Conservation (phyloP, 208 protist species). For the Wallacemonas sp. region DNA sequence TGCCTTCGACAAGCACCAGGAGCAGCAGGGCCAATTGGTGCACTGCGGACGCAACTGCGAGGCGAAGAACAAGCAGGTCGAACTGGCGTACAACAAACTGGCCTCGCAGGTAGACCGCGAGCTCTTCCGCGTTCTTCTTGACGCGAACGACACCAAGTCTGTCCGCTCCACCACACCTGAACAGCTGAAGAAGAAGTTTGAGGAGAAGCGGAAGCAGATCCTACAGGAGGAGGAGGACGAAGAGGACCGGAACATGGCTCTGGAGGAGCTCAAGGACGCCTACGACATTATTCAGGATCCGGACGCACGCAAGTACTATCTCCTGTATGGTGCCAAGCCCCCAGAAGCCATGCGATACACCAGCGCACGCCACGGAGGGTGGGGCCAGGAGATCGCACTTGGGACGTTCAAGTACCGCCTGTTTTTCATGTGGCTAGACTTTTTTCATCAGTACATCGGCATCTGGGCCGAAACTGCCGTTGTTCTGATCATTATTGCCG, state of each 20-base stretch:
- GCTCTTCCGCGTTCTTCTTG: slow-evolving; percentile 81
- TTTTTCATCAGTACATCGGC: slow-evolving; percentile 67
- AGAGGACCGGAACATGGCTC: slow-evolving; percentile 77
- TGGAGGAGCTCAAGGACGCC: slow-evolving; percentile 85
- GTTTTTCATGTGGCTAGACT: slow-evolving; percentile 85
- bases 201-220: slow-evolving; percentile 68
- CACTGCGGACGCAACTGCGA: slow-evolving; percentile 76
- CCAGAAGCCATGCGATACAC: slow-evolving; percentile 85
- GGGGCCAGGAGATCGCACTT: slow-evolving; percentile 82
- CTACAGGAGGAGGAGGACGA: slow-evolving; percentile 63
- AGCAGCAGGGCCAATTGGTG: slow-evolving; percentile 76
- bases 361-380: slow-evolving; percentile 77
- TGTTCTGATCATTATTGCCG: slow-evolving; percentile 45
- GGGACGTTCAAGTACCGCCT: slow-evolving; percentile 83
- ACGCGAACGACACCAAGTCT: slow-evolving; percentile 75
- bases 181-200: slow-evolving; percentile 74
- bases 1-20: slow-evolving; percentile 64
- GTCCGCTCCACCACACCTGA: slow-evolving; percentile 42
- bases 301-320: slow-evolving; percentile 88
- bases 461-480: slow-evolving; percentile 78
- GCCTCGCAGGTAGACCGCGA: slow-evolving; percentile 85
- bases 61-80: slow-evolving; percentile 74
- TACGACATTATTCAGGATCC: slow-evolving; percentile 86
- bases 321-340: slow-evolving; percentile 86
- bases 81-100: slow-evolving; percentile 81